phyloP scores from a whole-genome alignment of 371 early-diverging fungal genomes.

The Chytridium lagenaria region DNA sequence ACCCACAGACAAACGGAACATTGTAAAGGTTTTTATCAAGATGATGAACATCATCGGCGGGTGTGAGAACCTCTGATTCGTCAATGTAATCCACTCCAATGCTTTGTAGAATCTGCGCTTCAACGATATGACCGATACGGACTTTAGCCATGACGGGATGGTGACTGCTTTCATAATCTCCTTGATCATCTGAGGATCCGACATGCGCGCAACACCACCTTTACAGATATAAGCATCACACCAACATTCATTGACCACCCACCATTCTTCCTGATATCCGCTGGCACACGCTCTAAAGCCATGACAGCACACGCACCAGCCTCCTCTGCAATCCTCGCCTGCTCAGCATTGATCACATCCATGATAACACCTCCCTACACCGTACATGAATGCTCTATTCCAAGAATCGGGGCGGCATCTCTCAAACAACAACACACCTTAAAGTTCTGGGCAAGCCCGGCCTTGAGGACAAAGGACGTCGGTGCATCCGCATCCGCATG shows the following conservation, averaged over 20 bases:
- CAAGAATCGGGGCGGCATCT: no score
- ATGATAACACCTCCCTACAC: conserved; percentile 96
- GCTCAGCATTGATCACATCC: conserved; percentile 96
- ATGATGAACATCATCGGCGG: conserved; percentile 93
- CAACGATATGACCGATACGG: conserved; percentile 98
- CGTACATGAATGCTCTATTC: no score
- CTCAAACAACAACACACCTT: conserved; percentile 78
- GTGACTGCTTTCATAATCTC: conserved; percentile 94
- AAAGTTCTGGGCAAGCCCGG: conserved; percentile 96
- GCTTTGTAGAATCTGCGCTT: conserved; percentile 92
- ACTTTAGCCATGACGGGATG: conserved; percentile 99
- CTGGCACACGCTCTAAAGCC: conserved; percentile 98
- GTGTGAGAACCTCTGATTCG: conserved; percentile 95
- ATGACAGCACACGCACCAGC: conserved; percentile 98
- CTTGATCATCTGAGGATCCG: conserved; percentile 96
- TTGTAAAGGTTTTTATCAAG: conserved; percentile 91
- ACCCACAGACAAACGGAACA: conserved; percentile 96
- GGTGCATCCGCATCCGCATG: conserved; percentile 48
- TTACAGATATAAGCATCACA: no score
- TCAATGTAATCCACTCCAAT: conserved; percentile 96
- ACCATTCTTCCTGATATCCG: conserved; percentile 97
- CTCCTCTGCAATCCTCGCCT: conserved; percentile 96
- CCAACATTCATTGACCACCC: no score
- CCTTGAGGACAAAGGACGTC: conserved; percentile 67
- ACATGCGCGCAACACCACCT: conserved; percentile 97